phyloP scores from a whole-genome alignment of 192 early-diverging fungal genomes.

The Backusella mclennaniae region DNA sequence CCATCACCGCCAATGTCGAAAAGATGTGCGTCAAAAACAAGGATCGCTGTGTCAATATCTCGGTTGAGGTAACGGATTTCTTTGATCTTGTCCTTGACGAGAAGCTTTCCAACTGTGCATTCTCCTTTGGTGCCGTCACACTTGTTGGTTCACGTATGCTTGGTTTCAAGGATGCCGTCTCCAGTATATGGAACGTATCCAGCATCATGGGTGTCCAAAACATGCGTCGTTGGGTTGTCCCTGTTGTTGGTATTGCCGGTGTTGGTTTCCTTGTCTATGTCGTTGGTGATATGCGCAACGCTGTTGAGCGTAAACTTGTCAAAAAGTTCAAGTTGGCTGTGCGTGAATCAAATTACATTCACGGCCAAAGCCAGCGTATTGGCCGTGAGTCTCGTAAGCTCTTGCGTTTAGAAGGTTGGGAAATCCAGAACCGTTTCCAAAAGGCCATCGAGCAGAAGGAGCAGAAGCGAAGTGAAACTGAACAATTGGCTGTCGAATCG shows the following conservation, averaged over 20 bases:
- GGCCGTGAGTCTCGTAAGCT: slow-evolving; percentile 61
- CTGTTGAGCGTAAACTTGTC: slow-evolving; percentile 69
- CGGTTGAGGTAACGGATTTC: slow-evolving; percentile 37
- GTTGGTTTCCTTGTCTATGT: slow-evolving; percentile 63
- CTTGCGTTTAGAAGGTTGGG: slow-evolving; percentile 67
- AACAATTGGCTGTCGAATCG: slow-evolving; percentile 34
- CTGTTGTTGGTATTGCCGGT: slow-evolving; percentile 57
- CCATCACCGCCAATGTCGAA: slow-evolving; percentile 20
- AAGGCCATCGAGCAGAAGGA: slow-evolving; percentile 73
- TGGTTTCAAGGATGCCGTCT: slow-evolving; percentile 31
- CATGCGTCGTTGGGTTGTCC: slow-evolving; percentile 60
- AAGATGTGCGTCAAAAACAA: slow-evolving; percentile 19
- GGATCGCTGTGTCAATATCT: slow-evolving; percentile 22
- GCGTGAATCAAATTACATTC: slow-evolving; percentile 50
- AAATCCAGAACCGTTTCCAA: slow-evolving; percentile 67
- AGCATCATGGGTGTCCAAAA: slow-evolving; percentile 62
- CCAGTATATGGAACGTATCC: slow-evolving; percentile 42
- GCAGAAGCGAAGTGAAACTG: slow-evolving; percentile 56
- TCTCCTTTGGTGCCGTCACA: slow-evolving; percentile 31
- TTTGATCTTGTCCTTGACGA: slow-evolving; percentile 40
- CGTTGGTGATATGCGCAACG: slow-evolving; percentile 66
- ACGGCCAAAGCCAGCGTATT: slow-evolving; percentile 63
- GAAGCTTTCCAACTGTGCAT: slow-evolving; percentile 20
- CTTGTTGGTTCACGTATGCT: slow-evolving; percentile 38
- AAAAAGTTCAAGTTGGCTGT: slow-evolving; percentile 52